Percentiles rank a stretch among this genome's conserved stretches.
Conservation (phyloP, 768 basidiomycete genomes). For the Sporobolomyces phaffii region DNA sequence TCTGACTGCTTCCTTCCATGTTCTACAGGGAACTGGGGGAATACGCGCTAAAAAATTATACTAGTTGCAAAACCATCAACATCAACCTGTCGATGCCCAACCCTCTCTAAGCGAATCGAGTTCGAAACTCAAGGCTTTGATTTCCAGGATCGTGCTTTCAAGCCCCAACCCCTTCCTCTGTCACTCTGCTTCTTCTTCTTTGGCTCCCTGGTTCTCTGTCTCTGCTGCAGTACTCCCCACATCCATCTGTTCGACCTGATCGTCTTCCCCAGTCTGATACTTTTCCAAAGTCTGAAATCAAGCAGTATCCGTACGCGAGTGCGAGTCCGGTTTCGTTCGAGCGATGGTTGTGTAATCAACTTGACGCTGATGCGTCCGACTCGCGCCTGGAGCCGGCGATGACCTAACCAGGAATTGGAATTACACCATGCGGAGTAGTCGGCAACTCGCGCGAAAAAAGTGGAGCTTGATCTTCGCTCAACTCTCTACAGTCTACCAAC, state of each 20-base stretch:
- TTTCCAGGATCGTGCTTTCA: background rate
- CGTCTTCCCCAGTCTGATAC: background rate
- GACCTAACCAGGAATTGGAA: background rate
- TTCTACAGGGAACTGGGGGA: constrained; percentile 42
- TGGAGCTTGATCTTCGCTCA: background rate
- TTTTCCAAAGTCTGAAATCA: background rate
- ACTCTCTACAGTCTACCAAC: background rate
- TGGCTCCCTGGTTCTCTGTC: background rate
- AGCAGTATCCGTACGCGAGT: too few species aligned
- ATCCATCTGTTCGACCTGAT: too few species aligned
- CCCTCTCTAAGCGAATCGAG: constrained; percentile 22
- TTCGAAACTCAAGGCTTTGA: too few species aligned
- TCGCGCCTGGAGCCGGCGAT: too few species aligned
- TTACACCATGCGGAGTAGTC: background rate
- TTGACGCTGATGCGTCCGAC: too few species aligned
- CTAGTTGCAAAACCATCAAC: constrained; percentile 31
- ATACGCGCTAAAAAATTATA: constrained; percentile 41
- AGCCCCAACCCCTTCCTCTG: too few species aligned
- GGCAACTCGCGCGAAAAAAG: background rate
- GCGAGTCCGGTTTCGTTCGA: too few species aligned
- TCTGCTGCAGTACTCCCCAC: background rate
- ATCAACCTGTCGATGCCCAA: constrained; percentile 29
- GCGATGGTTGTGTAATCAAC: too few species aligned
- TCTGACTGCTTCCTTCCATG: background rate
- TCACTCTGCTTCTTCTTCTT: background rate